phyloP scores from a whole-genome alignment of 1,284 basidiomycete species.

The Rhodotorula sp. region DNA sequence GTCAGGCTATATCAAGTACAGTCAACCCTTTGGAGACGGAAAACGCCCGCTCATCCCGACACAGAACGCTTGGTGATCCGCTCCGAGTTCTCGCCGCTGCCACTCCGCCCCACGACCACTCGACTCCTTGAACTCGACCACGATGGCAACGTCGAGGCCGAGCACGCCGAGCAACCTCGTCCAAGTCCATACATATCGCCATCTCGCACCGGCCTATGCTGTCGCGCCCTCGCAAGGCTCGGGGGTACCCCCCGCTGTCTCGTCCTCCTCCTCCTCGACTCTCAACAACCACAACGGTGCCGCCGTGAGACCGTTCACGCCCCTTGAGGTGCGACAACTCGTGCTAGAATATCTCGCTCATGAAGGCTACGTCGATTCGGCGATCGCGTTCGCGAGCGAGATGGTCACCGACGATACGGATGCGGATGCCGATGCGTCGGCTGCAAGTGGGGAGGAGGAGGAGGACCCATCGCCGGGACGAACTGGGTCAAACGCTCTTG shows the following conservation, averaged over 20 bases:
- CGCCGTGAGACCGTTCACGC: conserved; percentile 7
- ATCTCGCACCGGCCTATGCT: conserved; percentile 24
- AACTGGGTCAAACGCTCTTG: no score
- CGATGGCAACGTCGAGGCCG: conserved; percentile 1
- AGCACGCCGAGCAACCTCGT: neutral
- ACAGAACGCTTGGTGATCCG: no score
- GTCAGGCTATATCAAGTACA: no score
- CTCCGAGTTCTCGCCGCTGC: no score
- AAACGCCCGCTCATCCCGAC: no score
- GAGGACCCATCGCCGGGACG: neutral
- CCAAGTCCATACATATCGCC: conserved; percentile 9
- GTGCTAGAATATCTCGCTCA: conserved; percentile 78
- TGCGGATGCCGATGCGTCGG: neutral
- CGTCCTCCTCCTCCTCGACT: neutral
- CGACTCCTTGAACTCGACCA: neutral
- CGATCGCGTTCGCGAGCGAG: conserved; percentile 67
- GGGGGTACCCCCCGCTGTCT: neutral
- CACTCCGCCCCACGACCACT: no score
- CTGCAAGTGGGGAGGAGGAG: conserved; percentile 1
- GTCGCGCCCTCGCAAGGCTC: neutral
- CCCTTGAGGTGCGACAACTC: conserved; percentile 55
- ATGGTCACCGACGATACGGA: conserved; percentile 47
- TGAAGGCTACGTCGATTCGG: conserved; percentile 67
- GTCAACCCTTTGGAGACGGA: no score
- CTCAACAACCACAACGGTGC: neutral